Evolutionary conservation across 2,329 filamentous ascomycete species (phyloP).

Genomic region (Sordariomycetes sp.): DNA sequence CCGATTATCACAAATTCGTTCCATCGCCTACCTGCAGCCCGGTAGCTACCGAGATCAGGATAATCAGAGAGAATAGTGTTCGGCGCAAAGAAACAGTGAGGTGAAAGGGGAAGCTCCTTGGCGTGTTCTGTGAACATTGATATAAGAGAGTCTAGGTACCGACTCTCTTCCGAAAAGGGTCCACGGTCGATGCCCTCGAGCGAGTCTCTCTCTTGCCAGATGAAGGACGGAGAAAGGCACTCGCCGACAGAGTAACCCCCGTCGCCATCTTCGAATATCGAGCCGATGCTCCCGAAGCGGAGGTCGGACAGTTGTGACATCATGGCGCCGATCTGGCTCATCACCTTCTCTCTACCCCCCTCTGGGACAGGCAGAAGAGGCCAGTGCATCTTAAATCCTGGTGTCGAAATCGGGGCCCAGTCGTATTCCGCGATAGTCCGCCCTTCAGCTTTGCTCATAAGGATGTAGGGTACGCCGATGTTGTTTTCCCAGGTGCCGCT

Average conservation of each 20-base stretch:
- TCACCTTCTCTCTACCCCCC: conserved; percentile 9
- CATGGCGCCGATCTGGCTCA: conserved; percentile 11
- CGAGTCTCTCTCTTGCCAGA: conserved; percentile 13
- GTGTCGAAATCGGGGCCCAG: conserved; percentile 6
- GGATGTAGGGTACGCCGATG: conserved; percentile 13
- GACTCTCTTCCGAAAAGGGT: conserved; percentile 13
- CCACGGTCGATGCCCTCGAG: conserved; percentile 14
- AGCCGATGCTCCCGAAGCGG: conserved; percentile 14
- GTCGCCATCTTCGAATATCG: conserved; percentile 9
- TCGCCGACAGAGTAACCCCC: conserved; percentile 10
- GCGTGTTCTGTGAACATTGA: conserved; percentile 12
- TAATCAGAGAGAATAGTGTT: conserved; percentile 14
- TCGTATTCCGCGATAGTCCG: conserved; percentile 10
- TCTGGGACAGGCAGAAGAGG: conserved; percentile 10
- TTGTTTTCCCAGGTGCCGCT: conserved; percentile 10
- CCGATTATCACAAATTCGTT: conserved; percentile 11
- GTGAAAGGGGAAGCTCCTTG: conserved; percentile 14
- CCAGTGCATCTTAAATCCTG: conserved; percentile 7
- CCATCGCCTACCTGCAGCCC: conserved; percentile 7
- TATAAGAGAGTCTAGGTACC: conserved; percentile 15
- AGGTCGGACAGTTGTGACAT: conserved; percentile 8
- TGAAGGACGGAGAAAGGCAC: conserved; percentile 12
- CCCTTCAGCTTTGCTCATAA: conserved; percentile 12
- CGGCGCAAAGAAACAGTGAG: conserved; percentile 17
- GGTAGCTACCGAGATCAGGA: conserved; percentile 9